Evolutionary conservation across 768 basidiomycete species (phyloP).

Genomic region (Leccinum incarnatum): DNA sequence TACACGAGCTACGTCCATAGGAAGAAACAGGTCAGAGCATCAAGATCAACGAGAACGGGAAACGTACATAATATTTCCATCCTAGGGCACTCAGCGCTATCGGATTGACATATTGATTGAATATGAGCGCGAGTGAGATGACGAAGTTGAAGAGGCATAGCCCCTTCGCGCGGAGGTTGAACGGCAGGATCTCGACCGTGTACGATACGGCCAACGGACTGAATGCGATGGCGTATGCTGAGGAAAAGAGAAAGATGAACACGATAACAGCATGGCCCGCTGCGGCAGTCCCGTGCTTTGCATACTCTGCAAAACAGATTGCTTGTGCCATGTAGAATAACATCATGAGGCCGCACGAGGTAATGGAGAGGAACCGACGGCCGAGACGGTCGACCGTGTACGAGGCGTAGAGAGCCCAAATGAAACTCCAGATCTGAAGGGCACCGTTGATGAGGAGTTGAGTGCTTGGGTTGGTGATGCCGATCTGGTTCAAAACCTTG

Average conservation of each 20-base stretch:
- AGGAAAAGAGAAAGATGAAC: not conserved
- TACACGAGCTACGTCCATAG: not conserved
- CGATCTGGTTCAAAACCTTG: not conserved
- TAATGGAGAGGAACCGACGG: not conserved
- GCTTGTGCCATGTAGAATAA: not conserved
- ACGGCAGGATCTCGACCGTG: not conserved
- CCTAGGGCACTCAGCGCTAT: not conserved
- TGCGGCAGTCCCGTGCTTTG: not conserved
- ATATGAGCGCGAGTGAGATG: not conserved
- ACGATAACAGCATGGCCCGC: not conserved
- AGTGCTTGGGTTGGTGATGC: not conserved
- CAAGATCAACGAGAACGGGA: not conserved
- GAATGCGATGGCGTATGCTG: not conserved
- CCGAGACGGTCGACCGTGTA: not conserved
- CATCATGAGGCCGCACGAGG: not conserved
- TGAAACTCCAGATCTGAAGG: not conserved
- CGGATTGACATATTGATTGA: not conserved
- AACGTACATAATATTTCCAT: not conserved
- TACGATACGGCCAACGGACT: not conserved
- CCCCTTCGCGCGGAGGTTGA: not conserved
- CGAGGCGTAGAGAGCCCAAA: not conserved
- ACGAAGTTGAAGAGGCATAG: not conserved
- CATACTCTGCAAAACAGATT: not conserved
- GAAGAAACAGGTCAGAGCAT: not conserved
- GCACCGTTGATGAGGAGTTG: not conserved